phyloP scores from a whole-genome alignment of 306 rosid species.

The Fragaria iinumae region DNA sequence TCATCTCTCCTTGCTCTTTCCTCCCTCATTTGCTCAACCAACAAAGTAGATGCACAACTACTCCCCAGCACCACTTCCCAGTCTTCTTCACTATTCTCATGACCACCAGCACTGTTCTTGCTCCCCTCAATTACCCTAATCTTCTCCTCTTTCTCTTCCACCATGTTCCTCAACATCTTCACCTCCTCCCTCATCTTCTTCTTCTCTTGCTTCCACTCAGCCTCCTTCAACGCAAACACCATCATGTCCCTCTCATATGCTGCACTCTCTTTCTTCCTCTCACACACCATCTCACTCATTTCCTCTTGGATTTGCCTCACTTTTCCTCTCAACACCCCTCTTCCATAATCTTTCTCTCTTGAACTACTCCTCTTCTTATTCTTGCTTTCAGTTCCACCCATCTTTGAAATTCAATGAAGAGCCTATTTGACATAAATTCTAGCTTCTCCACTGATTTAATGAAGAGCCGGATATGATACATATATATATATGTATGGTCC shows the following conservation, averaged over 20 bases:
- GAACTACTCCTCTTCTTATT: conserved; percentile 18
- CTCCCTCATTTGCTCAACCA: conserved; percentile 68
- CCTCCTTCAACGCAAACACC: conserved; percentile 69
- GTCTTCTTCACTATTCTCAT: conserved; percentile 37
- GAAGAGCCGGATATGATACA: conserved; percentile 12
- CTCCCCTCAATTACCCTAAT: conserved; percentile 45
- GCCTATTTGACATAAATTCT: conserved; percentile 8
- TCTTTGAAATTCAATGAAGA: conserved; percentile 17
- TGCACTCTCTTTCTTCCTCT: conserved; percentile 56
- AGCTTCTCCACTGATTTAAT: conserved; percentile 1
- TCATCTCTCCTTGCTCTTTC: conserved; percentile 79
- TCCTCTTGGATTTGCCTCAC: conserved; percentile 59
- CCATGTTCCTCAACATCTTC: conserved; percentile 53
- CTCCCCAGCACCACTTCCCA: conserved; percentile 42
- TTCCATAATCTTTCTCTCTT: conserved; percentile 33
- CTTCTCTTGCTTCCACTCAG: conserved; percentile 87
- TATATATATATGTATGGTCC: not conserved
- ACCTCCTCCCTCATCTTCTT: conserved; percentile 68
- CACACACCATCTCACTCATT: conserved; percentile 51
- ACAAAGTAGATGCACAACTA: conserved; percentile 28
- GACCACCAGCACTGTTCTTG: not conserved
- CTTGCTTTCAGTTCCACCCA: conserved; percentile 65
- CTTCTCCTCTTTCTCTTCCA: conserved; percentile 61
- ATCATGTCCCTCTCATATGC: conserved; percentile 68
- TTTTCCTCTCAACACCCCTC: conserved; percentile 45